Conservation (phyloP, 1,139 yeast genomes). For the Candida dubliniensis region DNA sequence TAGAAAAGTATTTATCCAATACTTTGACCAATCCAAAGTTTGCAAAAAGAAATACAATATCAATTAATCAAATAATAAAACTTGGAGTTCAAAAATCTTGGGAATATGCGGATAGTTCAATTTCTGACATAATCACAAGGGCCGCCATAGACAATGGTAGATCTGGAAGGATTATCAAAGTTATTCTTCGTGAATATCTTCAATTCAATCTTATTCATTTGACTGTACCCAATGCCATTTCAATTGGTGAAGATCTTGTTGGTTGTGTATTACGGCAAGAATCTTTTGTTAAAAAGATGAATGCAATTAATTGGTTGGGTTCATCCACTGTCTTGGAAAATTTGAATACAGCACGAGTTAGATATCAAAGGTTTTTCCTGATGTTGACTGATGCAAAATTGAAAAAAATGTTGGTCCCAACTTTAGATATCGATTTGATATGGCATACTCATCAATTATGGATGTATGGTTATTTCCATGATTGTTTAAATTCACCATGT, state of each 20-base stretch:
- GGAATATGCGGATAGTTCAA: background rate
- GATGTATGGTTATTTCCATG: conserved; percentile 23
- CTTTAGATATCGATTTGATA: conserved; percentile 39
- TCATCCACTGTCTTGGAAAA: conserved; percentile 21
- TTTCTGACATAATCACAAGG: too few relatives aligned
- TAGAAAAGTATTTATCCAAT: conserved; percentile 12
- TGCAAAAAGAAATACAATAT: background rate
- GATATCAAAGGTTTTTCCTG: conserved; percentile 29
- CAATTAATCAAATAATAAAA: background rate
- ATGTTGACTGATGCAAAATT: conserved; percentile 16
- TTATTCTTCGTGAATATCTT: background rate
- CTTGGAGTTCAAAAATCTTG: background rate
- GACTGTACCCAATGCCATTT: conserved; percentile 17
- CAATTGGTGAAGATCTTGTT: conserved; percentile 30
- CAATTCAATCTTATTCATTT: conserved; percentile 21
- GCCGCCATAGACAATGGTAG: too few relatives aligned
- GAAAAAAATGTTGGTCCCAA: conserved; percentile 28
- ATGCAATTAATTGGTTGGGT: conserved; percentile 28
- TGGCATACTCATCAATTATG: conserved; percentile 44
- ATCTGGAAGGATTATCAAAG: too few relatives aligned
- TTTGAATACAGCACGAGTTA: conserved; percentile 20
- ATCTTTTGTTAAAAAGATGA: conserved; percentile 31
- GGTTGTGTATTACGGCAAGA: conserved; percentile 34
- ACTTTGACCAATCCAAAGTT: background rate
- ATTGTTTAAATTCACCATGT: conserved; percentile 16